Conservation (phyloP, 2,329 filamentous ascomycete genomes). For the Amylocarpus encephaloides region DNA sequence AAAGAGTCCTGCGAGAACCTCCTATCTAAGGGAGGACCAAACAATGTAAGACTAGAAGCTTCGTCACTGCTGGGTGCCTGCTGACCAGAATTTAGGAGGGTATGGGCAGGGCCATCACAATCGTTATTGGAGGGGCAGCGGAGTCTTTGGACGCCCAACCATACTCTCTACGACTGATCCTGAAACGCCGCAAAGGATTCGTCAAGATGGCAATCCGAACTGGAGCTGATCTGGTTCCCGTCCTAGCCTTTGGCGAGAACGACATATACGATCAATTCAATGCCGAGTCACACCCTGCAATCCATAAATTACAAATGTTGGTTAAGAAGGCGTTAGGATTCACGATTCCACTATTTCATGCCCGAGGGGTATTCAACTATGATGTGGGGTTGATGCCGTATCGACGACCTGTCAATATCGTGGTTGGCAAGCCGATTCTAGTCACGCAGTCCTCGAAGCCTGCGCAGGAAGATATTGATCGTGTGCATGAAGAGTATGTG, state of each 20-base stretch:
- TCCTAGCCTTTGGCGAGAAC: slow-evolving; percentile 91
- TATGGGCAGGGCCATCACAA: slow-evolving; percentile 92
- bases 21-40: slow-evolving; percentile 69
- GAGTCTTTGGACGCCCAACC: slow-evolving; percentile 89
- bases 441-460: slow-evolving; percentile 60
- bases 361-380: slow-evolving; percentile 92
- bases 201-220: slow-evolving; percentile 87
- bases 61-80: background rate
- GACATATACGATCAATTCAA: slow-evolving; percentile 89
- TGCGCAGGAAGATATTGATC: slow-evolving; percentile 68
- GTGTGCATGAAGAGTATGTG: slow-evolving; percentile 74
- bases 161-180: slow-evolving; percentile 66
- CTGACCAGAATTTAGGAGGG: slow-evolving; percentile 48
- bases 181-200: slow-evolving; percentile 83
- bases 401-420: slow-evolving; percentile 77
- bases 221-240: slow-evolving; percentile 89
- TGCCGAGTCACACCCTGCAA: slow-evolving; percentile 66
- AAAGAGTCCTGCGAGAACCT: slow-evolving; percentile 88
- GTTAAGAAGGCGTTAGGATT: slow-evolving; percentile 85
- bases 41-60: slow-evolving; percentile 38
- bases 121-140: slow-evolving; percentile 86
- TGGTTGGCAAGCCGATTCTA: slow-evolving; percentile 76
- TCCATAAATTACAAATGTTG: slow-evolving; percentile 76
- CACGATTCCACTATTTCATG: slow-evolving; percentile 85
- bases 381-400: slow-evolving; percentile 96